phyloP scores from a whole-genome alignment of 176 grass and related monocot species.

The Juncus effusus region DNA sequence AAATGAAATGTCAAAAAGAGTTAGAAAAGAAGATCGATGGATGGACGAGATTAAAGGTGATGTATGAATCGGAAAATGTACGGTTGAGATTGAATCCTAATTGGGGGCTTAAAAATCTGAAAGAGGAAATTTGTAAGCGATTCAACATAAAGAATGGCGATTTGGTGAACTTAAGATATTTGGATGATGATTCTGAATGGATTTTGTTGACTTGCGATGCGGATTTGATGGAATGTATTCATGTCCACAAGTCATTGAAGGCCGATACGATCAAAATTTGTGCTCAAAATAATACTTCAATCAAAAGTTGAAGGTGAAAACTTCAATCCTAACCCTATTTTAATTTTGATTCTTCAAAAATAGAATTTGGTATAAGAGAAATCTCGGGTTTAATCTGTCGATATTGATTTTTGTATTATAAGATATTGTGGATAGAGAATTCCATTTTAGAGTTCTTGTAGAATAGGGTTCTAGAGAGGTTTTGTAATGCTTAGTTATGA shows the following conservation, averaged over 20 bases:
- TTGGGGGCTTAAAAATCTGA: constrained; percentile 61
- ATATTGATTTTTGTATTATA: constrained; percentile 1
- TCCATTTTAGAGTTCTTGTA: constrained; percentile 14
- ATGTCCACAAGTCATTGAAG: constrained; percentile 67
- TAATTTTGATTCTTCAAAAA: background rate
- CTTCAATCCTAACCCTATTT: background rate
- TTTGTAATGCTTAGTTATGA: constrained; percentile 12
- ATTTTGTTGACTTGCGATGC: constrained; percentile 88
- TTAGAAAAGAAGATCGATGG: constrained; percentile 27
- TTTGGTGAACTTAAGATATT: constrained; percentile 67
- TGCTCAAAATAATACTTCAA: constrained; percentile 26
- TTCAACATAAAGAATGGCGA: constrained; percentile 47
- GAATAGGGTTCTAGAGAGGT: constrained; percentile 19
- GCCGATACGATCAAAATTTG: constrained; percentile 82
- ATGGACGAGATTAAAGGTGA: constrained; percentile 74
- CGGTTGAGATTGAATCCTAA: constrained; percentile 64
- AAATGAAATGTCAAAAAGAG: constrained; percentile 30
- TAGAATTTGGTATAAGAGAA: constrained; percentile 10
- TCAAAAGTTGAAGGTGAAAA: background rate
- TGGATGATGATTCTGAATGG: constrained; percentile 96
- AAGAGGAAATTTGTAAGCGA: constrained; percentile 66
- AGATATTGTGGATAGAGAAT: background rate
- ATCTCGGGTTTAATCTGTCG: constrained; percentile 19
- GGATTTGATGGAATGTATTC: constrained; percentile 87
- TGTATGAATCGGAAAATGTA: constrained; percentile 71